phyloP scores from a whole-genome alignment of 2,329 filamentous ascomycete genomes.

The Zymoseptoria pseudotritici region DNA sequence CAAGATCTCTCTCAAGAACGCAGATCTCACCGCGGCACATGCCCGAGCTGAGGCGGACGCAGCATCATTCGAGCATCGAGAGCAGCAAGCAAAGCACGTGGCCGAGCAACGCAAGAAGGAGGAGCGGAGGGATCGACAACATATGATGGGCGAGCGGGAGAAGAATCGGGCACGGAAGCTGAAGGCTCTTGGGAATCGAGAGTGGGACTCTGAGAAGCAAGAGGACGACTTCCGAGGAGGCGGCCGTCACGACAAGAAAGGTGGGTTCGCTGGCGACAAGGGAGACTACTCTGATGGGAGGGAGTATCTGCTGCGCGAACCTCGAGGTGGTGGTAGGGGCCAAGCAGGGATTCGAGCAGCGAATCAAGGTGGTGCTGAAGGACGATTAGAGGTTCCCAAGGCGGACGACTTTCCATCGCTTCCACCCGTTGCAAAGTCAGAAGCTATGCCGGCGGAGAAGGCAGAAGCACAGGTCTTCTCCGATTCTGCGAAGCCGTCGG shows the following conservation, averaged over 20 bases:
- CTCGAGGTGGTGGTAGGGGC: conserved; percentile 16
- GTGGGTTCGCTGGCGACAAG: conserved; percentile 24
- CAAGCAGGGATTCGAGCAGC: background rate
- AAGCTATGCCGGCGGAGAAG: background rate
- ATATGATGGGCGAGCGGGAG: conserved; percentile 57
- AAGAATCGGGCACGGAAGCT: conserved; percentile 53
- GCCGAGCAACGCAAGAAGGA: conserved; percentile 38
- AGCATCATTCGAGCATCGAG: conserved; percentile 56
- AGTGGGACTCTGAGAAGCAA: conserved; percentile 56
- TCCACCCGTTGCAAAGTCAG: conserved; percentile 20
- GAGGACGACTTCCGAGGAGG: conserved; percentile 43
- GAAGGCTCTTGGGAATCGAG: conserved; percentile 49
- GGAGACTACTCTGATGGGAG: conserved; percentile 27
- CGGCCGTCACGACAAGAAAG: conserved; percentile 21
- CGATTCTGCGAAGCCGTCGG: conserved; percentile 6
- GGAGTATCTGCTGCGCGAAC: conserved; percentile 29
- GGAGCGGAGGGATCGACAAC: conserved; percentile 46
- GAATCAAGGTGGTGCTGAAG: conserved; percentile 15
- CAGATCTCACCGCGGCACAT: conserved; percentile 52
- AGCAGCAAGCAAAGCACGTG: conserved; percentile 50
- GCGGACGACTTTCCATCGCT: conserved; percentile 42
- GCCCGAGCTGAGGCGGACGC: conserved; percentile 61
- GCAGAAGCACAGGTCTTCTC: conserved; percentile 1
- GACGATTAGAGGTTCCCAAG: conserved; percentile 25
- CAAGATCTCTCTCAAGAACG: conserved; percentile 55